These are phyloP conservation scores for Syncephalastrum contaminatum DNA, from an alignment of 371 early-diverging fungal species.

Conservation along the genomic window DNA sequence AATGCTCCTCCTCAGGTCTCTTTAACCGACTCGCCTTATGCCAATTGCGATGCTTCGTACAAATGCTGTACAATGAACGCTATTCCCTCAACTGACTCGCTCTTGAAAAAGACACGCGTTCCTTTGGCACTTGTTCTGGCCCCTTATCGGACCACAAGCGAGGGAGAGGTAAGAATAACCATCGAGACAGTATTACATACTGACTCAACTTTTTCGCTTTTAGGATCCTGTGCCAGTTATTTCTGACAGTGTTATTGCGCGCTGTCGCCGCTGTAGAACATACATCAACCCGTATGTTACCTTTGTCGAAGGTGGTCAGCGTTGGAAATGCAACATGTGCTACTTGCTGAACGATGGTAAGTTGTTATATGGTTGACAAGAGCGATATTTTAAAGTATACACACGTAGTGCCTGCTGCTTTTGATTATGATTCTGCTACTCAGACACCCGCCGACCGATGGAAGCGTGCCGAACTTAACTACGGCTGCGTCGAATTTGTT, in stretches of 20 bases:
- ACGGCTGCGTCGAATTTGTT: constrained; percentile 74
- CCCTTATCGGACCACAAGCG: constrained; percentile 70
- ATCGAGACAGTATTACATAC: not conserved
- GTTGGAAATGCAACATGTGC: constrained; percentile 98
- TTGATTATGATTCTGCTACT: constrained; percentile 74
- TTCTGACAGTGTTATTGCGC: constrained; percentile 80
- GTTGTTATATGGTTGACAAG: not conserved
- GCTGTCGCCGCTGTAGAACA: constrained; percentile 93
- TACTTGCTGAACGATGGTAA: constrained; percentile 85
- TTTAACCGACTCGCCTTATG: constrained; percentile 66
- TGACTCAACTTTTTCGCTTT: not conserved
- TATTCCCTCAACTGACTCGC: constrained; percentile 77
- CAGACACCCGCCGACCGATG: constrained; percentile 69
- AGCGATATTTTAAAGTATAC: not conserved
- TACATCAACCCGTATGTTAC: constrained; percentile 96
- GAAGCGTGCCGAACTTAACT: constrained; percentile 68
- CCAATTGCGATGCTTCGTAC: constrained; percentile 75
- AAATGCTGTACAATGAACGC: constrained; percentile 89
- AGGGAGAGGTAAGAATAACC: constrained; percentile 47
- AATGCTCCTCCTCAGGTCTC: constrained; percentile 45
- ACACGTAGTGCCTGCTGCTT: constrained; percentile 63
- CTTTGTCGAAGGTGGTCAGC: constrained; percentile 90
- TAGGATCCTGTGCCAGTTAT: constrained; percentile 82
- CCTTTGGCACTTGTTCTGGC: constrained; percentile 89
- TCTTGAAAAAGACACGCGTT: constrained; percentile 81